Base-by-base conservation (phyloP, 1,139 yeast genomes). In the Entelexis sorbosivorans region DNA sequence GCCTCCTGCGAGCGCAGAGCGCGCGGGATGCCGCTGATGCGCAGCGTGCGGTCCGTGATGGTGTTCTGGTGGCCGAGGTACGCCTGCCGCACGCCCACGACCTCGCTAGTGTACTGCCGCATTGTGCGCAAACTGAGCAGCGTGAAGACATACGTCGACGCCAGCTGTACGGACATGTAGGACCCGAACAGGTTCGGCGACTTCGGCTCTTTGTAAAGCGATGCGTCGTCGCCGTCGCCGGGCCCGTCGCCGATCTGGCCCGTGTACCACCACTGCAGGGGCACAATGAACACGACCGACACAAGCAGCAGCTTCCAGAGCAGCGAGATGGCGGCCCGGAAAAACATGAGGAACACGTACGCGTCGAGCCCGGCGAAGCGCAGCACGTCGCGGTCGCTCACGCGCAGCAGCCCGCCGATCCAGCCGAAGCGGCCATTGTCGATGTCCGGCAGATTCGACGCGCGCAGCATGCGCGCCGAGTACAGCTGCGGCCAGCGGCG, bases 361-460 rank as follows among this genome's bases (percentile, higher is more conserved):
- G 97, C 96, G 68, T 91, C 98, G 42, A 91, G 69, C 0, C 98
- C 98, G 1, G 96, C 96, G 63, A 82, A 82, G 56, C 86, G 89
- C 50, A 91, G 71, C 1, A 91, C 78, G 58, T 88, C 87, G 34
- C 77, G 75, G 60, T 91, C 97, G 26, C 75, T 73, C 17, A 88
- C 78, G 17, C 67, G 67, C 64, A 77, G 78, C 17, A 89, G 69
- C 0, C 79, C 76, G 1, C 80, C 75, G 8, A 89, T 71, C 96
- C 96, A 89, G 1, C 91, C 87, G 60, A 88, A 81, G 22, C 84
- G 63, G 5, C 85, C 73, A 5, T 16, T 17, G 47, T 68, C 65
- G 26, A 75, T 63, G 24, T 60, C 58, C 14, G 76, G 79, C 19
- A 72, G 59, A 14, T 67, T 71, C 47, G 59, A 57, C 46, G 63